These are phyloP conservation scores for Chlamydomonas schloesseri DNA, from an alignment of 139 green algal species.

Conservation along the genomic window DNA sequence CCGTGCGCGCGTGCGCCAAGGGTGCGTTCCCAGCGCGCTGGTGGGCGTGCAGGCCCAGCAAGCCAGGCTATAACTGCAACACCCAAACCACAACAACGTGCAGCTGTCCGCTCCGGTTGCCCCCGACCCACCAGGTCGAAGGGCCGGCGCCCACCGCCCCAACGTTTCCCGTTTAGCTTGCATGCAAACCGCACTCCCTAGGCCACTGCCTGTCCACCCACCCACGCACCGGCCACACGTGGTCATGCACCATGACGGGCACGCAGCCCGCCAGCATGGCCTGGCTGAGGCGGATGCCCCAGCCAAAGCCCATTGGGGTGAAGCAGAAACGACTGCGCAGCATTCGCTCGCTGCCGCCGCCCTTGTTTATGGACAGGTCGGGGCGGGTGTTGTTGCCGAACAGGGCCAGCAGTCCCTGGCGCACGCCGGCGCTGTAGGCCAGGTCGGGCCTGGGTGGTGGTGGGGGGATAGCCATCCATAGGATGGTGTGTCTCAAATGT, in stretches of 20 bases:
- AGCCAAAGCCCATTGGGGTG: slow-evolving; percentile 21
- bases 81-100: too few species aligned
- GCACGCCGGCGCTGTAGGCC: slow-evolving; percentile 17
- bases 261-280: slow-evolving; percentile 9
- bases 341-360: not conserved
- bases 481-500: too few species aligned
- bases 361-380: not conserved
- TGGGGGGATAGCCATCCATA: too few species aligned
- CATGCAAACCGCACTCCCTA: too few species aligned
- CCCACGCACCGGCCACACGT: slow-evolving; percentile 9
- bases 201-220: too few species aligned
- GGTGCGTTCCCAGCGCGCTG: too few species aligned
- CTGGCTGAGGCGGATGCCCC: slow-evolving; percentile 26
- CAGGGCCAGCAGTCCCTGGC: not conserved
- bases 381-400: not conserved
- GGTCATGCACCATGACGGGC: slow-evolving; percentile 20
- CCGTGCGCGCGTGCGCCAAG: not conserved
- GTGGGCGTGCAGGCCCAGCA: not conserved
- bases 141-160: too few species aligned
- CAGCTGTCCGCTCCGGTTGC: too few species aligned
- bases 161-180: too few species aligned
- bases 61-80: too few species aligned
- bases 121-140: too few species aligned
- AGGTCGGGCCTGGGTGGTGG: not conserved
- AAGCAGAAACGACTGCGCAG: slow-evolving; percentile 4